Evolutionary conservation across 495 filamentous ascomycete genomes (phyloP), one percentile per base, ranked within the genome.

Genomic region (Annulohypoxylon bovei): DNA sequence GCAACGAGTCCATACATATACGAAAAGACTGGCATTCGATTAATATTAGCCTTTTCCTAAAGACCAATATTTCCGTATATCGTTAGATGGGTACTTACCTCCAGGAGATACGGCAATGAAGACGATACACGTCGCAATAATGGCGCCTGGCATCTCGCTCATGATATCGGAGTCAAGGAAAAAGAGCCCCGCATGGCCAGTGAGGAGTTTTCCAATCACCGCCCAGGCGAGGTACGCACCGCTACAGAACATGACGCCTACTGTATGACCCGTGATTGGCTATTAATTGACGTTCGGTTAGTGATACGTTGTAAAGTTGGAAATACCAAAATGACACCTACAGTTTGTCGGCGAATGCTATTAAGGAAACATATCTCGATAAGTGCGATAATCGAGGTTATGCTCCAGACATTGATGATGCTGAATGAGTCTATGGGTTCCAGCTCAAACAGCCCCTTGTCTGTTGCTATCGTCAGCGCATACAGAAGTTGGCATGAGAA

Each of bases 281-380:
- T 85, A 30, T 63, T 37, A 1, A 12, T 33, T 16, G 14, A 35
- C 28, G 40, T 8, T 57, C 22, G 71, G 62, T 72, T 32, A 75
- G 40, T 6, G n/a, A 39, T 28, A 2, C 3, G 30, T 40, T 30
- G 2, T 37, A 7, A 6, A 55, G 27, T 30, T 18, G 33, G 37
- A 33, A 20, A 40, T 1, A 22, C n/a, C 16, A 39, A 42, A 30
- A 8, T 30, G 12, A 7, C 4, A 74, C 75, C 77, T 70, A 86
- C 85, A 30, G 75, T 77, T 64, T 78, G 82, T 54, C 82, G 81
- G 37, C 76, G 82, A 67, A 87, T 83, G 72, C 81, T 84, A 66
- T 83, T 85, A 55, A 87, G 77, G 30, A 80, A 70, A 20, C 80
- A 30, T 0, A 86, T 77, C 71, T 87, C 86, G 37, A 83, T 37